Evolutionary conservation across 768 basidiomycete species (phyloP).

Genomic region (Rhizopogon vinicolor): DNA sequence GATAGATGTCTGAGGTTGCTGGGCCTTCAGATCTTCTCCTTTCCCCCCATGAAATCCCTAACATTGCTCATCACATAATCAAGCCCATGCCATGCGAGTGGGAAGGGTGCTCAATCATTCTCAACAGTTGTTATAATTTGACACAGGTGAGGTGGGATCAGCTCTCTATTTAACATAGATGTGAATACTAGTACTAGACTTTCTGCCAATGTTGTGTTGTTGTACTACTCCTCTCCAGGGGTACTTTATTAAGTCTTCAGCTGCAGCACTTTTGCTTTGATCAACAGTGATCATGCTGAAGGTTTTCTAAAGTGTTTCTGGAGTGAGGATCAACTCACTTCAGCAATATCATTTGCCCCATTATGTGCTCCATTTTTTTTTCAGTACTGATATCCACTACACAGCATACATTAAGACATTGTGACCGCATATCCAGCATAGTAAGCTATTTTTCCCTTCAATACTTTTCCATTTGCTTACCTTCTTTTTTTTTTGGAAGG

Average conservation of each 20-base stretch:
- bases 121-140: constrained; percentile 25
- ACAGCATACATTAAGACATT: constrained; percentile 24
- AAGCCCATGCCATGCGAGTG: constrained; percentile 25
- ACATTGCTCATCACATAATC: constrained; percentile 19
- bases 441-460: constrained; percentile 4
- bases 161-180: constrained; percentile 1
- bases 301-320: constrained; percentile 16
- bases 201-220: neutral
- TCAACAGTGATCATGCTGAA: constrained; percentile 12
- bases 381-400: constrained; percentile 6
- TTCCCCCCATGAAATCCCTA: constrained; percentile 15
- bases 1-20: neutral
- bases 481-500: constrained; percentile 8
- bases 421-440: constrained; percentile 11
- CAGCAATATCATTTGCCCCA: neutral
- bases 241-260: constrained; percentile 11
- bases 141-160: constrained; percentile 22
- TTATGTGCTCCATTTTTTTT: neutral
- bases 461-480: neutral
- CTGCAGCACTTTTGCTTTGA: constrained; percentile 2
- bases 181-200: constrained; percentile 4
- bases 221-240: neutral
- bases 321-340: neutral
- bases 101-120: constrained; percentile 18
- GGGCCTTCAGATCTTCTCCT: constrained; percentile 8